Evolutionary conservation across 352 stramenopile genomes (phyloP).

Genomic region (Pseudoperonospora humuli): DNA sequence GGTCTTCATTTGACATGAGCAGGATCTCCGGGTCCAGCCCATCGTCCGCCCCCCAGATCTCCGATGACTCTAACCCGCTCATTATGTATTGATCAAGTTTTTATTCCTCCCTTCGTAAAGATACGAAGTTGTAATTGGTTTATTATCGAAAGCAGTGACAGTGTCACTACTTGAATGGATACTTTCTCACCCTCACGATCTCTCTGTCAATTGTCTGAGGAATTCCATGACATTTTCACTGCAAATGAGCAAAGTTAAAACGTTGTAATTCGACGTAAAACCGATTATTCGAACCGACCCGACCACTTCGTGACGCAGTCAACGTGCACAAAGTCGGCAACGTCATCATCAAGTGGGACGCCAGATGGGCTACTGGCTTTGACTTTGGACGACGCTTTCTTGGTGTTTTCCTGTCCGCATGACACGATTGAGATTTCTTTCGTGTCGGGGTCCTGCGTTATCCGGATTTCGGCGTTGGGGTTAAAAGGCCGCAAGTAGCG

Average conservation of each 20-base stretch:
- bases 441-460: slow-evolving; percentile 33
- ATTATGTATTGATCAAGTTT: too few species aligned
- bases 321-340: slow-evolving; percentile 28
- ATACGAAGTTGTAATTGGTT: neutral
- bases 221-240: too few species aligned
- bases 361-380: slow-evolving; percentile 4
- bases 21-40: slow-evolving; percentile 86
- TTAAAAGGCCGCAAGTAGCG: slow-evolving; percentile 74
- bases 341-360: slow-evolving; percentile 7
- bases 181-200: too few species aligned
- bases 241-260: neutral
- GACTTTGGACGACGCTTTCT: slow-evolving; percentile 4
- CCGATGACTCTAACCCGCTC: slow-evolving; percentile 54
- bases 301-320: slow-evolving; percentile 60
- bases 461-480: slow-evolving; percentile 58
- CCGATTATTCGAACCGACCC: slow-evolving; percentile 46
- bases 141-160: too few species aligned
- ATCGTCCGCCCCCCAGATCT: slow-evolving; percentile 57
- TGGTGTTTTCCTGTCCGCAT: slow-evolving; percentile 21
- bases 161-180: too few species aligned
- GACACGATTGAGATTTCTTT: slow-evolving; percentile 58
- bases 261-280: slow-evolving; percentile 8
- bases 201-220: too few species aligned
- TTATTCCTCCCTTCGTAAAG: neutral
- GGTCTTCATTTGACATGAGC: slow-evolving; percentile 92